Conservation (phyloP, 169 alveolate genomes). For the Cryptosporidium bovis region DNA sequence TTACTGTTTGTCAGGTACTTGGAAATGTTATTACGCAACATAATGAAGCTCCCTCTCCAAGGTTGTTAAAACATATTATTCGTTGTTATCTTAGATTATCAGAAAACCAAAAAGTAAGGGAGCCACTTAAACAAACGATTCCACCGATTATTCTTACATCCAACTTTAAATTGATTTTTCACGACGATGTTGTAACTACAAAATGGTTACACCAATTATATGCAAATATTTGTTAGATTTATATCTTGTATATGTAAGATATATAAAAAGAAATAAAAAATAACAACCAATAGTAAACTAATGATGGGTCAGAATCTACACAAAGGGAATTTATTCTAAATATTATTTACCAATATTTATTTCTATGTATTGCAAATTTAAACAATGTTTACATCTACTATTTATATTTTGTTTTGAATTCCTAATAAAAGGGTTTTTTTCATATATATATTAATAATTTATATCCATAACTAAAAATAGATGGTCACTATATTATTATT, state of each 20-base stretch:
- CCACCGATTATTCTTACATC: conserved; percentile 58
- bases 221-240: conserved; percentile 53
- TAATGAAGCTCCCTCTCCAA: conserved; percentile 90
- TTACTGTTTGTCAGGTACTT: conserved; percentile 95
- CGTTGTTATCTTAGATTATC: conserved; percentile 97
- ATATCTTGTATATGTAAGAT: not conserved
- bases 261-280: too few relatives aligned
- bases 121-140: conserved; percentile 84
- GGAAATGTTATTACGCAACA: conserved; percentile 92
- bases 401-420: too few relatives aligned
- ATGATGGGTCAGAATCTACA: too few relatives aligned
- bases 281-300: too few relatives aligned
- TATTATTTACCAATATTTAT: too few relatives aligned
- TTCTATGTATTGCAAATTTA: too few relatives aligned
- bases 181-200: conserved; percentile 57
- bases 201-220: conserved; percentile 70
- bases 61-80: conserved; percentile 94
- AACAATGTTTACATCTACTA: too few relatives aligned
- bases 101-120: conserved; percentile 93
- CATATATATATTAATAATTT: too few relatives aligned
- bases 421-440: too few relatives aligned
- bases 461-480: too few relatives aligned
- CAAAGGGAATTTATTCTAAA: too few relatives aligned
- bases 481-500: too few relatives aligned
- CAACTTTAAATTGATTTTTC: conserved; percentile 50